These are phyloP conservation scores for Geotrichum candidum DNA, from an alignment of 1,139 yeast species.

Conservation along the genomic window DNA sequence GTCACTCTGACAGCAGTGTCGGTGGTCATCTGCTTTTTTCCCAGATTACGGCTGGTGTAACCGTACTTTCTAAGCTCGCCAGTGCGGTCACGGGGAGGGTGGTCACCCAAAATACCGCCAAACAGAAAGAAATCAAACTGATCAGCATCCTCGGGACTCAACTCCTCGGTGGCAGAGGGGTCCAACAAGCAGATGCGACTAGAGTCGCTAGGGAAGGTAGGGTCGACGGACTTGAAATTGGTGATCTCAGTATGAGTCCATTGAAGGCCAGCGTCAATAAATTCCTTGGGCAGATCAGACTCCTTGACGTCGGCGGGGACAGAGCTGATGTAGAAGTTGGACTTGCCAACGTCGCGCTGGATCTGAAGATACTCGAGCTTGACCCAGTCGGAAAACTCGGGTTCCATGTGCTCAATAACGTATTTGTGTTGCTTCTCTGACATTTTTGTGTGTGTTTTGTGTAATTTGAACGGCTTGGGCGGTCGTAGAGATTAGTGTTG, in stretches of 20 bases:
- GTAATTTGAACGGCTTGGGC: not conserved
- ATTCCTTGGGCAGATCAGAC: conserved; percentile 56
- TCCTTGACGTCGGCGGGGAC: conserved; percentile 52
- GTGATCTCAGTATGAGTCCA: conserved; percentile 78
- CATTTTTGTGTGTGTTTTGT: not conserved
- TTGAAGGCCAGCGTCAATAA: conserved; percentile 60
- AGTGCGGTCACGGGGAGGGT: conserved; percentile 94
- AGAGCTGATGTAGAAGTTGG: conserved; percentile 71
- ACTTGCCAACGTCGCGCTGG: conserved; percentile 71
- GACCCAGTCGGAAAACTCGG: conserved; percentile 96
- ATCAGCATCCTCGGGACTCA: conserved; percentile 60
- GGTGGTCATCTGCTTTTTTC: conserved; percentile 90
- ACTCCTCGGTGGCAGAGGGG: conserved; percentile 73
- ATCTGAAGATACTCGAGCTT: conserved; percentile 79
- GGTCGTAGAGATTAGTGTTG: not conserved
- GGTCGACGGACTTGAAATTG: conserved; percentile 37
- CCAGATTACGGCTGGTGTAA: conserved; percentile 78
- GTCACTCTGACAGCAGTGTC: conserved; percentile 95
- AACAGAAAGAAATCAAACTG: conserved; percentile 82
- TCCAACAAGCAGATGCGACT: conserved; percentile 74
- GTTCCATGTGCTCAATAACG: conserved; percentile 95
- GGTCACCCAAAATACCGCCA: conserved; percentile 95
- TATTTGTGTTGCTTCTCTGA: conserved; percentile 55
- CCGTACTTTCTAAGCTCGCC: conserved; percentile 81
- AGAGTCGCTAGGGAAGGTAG: conserved; percentile 38